Evolutionary conservation across 179 eudicot genomes (phyloP).

Genomic region (Sideroxylon spinosum): DNA sequence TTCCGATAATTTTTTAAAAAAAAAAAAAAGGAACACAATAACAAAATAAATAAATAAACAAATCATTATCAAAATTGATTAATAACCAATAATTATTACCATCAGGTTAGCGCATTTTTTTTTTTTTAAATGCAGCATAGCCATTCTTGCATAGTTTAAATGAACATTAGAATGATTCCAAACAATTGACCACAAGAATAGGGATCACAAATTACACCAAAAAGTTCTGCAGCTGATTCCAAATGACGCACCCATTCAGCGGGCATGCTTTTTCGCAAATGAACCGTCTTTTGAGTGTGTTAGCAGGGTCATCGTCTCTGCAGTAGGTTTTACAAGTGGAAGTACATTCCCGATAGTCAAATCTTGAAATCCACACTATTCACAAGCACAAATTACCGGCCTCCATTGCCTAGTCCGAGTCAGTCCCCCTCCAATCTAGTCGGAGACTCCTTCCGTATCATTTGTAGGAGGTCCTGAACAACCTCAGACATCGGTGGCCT

Average conservation of each 20-base stretch:
- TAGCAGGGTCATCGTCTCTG: constrained; percentile 13
- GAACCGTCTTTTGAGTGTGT: neutral
- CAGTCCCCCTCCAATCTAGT: constrained; percentile 28
- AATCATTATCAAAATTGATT: constrained; percentile 5
- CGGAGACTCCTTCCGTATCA: constrained; percentile 59
- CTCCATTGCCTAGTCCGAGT: constrained; percentile 10
- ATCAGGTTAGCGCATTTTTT: neutral
- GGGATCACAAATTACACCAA: neutral
- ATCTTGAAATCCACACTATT: constrained; percentile 8
- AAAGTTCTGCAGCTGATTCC: constrained; percentile 3
- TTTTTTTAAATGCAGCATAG: neutral
- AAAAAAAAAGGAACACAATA: neutral
- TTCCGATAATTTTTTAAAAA: no score
- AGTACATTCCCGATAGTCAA: neutral
- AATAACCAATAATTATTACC: neutral
- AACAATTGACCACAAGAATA: constrained; percentile 6
- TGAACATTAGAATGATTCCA: neutral
- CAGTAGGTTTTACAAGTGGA: constrained; percentile 11
- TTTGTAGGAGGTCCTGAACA: constrained; percentile 69
- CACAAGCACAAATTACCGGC: constrained; percentile 6
- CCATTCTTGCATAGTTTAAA: neutral
- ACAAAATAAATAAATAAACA: neutral
- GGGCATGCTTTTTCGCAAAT: neutral
- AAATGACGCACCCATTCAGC: neutral
- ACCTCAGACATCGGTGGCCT: constrained; percentile 85